Percentiles rank a stretch among this genome's conserved stretches.
Evolutionary conservation across 2,329 filamentous ascomycete genomes (phyloP).

Genomic region (Colletotrichum scovillei): DNA sequence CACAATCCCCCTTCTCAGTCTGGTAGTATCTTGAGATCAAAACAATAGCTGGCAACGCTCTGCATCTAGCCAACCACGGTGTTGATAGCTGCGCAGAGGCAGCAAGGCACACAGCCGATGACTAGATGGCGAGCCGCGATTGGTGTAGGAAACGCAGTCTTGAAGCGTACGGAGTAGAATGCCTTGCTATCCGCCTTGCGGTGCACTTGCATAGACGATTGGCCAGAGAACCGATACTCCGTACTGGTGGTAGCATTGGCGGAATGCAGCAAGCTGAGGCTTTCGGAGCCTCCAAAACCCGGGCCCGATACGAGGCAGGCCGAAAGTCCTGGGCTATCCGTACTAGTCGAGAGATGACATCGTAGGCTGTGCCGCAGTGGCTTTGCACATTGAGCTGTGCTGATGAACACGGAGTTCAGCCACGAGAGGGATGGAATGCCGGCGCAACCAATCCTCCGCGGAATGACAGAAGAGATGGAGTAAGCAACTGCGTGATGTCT

Average conservation of each 20-base stretch:
- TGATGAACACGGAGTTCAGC: neutral
- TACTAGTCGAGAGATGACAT: neutral
- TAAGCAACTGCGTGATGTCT: neutral
- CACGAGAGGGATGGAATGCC: neutral
- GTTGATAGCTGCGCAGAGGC: neutral
- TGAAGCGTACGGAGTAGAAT: neutral
- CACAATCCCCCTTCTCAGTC: neutral
- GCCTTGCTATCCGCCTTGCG: conserved; percentile 1
- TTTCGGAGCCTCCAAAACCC: neutral
- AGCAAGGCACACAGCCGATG: conserved; percentile 22
- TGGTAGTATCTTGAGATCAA: neutral
- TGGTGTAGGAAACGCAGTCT: neutral
- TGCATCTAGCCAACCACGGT: conserved; percentile 9
- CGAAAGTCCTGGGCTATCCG: neutral
- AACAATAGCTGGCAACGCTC: neutral
- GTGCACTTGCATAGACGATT: neutral
- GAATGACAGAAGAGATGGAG: neutral
- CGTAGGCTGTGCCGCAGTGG: neutral
- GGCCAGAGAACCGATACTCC: neutral
- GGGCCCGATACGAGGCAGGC: neutral
- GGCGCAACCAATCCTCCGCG: neutral
- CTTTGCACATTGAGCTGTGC: neutral
- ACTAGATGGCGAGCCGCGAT: conserved; percentile 22
- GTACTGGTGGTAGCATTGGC: neutral
- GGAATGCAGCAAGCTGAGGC: neutral